Conservation (phyloP, 805 yeast genomes). For the Tanozyma kutaoensis region DNA sequence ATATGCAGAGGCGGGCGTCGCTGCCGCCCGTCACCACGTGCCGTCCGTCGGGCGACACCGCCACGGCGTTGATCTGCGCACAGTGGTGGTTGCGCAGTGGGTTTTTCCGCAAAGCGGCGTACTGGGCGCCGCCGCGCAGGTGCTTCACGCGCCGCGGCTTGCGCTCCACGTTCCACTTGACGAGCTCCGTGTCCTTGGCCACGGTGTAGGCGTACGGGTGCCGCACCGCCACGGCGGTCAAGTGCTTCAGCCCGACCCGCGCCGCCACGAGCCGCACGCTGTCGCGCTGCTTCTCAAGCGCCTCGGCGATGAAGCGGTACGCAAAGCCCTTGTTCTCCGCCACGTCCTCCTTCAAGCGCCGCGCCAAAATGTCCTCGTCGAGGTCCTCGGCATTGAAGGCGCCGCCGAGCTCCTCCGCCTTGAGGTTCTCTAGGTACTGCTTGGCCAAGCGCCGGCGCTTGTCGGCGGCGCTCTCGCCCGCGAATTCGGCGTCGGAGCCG, state of each 20-base stretch:
- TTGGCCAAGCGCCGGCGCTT: slow-evolving; percentile 89
- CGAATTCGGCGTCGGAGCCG: slow-evolving; percentile 53
- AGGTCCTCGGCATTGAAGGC: slow-evolving; percentile 80
- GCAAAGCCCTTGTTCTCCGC: slow-evolving; percentile 82
- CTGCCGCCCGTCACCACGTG: slow-evolving; percentile 85
- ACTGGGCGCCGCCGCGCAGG: slow-evolving; percentile 46
- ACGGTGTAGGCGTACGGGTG: slow-evolving; percentile 63
- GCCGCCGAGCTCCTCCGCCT: slow-evolving; percentile 37
- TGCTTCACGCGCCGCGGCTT: slow-evolving; percentile 58
- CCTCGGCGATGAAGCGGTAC: slow-evolving; percentile 51
- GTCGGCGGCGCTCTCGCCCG: slow-evolving; percentile 76
- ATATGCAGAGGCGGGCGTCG: slow-evolving; percentile 69
- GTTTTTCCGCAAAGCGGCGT: slow-evolving; percentile 4
- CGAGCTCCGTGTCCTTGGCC: slow-evolving; percentile 67
- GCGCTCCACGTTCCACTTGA: slow-evolving; percentile 58
- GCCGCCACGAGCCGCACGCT: slow-evolving; percentile 28
- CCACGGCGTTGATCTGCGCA: slow-evolving; percentile 64
- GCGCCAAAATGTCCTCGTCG: slow-evolving; percentile 74
- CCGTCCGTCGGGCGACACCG: slow-evolving; percentile 78
- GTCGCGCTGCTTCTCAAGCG: slow-evolving; percentile 23
- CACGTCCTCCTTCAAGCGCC: slow-evolving; percentile 75
- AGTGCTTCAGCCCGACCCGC: slow-evolving; percentile 47
- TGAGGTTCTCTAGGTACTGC: slow-evolving; percentile 74
- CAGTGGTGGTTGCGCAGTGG: slow-evolving; percentile 31
- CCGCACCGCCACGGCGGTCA: slow-evolving; percentile 42